These are phyloP conservation scores for Rhizopus microsporus DNA, from an alignment of 371 early-diverging fungal species.

Conservation along the genomic window DNA sequence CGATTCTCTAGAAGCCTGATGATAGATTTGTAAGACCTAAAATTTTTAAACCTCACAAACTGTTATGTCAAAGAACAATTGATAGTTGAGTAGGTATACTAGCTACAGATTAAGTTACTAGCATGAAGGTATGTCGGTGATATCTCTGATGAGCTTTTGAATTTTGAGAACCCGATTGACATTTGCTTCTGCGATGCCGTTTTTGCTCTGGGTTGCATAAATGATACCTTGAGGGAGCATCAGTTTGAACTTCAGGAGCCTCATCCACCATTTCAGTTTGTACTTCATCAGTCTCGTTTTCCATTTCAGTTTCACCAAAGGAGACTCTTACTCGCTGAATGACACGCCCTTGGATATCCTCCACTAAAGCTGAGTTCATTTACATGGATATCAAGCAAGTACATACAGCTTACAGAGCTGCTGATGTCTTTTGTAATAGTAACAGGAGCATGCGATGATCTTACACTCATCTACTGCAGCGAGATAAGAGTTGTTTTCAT, in stretches of 20 bases:
- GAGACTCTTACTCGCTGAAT: slow-evolving; percentile 3
- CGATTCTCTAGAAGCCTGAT: slow-evolving; percentile 1
- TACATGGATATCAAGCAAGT: too few relatives aligned
- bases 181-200: slow-evolving; percentile 6
- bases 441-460: too few relatives aligned
- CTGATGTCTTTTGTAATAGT: too few relatives aligned
- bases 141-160: slow-evolving; percentile 4
- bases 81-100: background rate
- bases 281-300: background rate
- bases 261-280: too few relatives aligned
- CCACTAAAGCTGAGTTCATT: background rate
- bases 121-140: slow-evolving; percentile 4
- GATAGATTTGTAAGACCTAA: background rate
- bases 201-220: slow-evolving; percentile 4
- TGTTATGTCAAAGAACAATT: slow-evolving; percentile 1
- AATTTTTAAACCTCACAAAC: background rate
- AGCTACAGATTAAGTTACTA: slow-evolving; percentile 3
- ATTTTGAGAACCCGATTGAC: slow-evolving; percentile 3
- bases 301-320: slow-evolving; percentile 7
- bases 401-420: too few relatives aligned
- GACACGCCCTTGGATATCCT: slow-evolving; percentile 3
- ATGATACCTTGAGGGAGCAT: too few relatives aligned
- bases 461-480: too few relatives aligned
- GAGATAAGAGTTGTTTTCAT: too few relatives aligned
- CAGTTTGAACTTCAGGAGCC: too few relatives aligned